A percentile compares a stretch with the other conserved stretches of the same genome.
Conservation (phyloP, 1,139 yeast species). For the Suhomyces ambrosiae region DNA sequence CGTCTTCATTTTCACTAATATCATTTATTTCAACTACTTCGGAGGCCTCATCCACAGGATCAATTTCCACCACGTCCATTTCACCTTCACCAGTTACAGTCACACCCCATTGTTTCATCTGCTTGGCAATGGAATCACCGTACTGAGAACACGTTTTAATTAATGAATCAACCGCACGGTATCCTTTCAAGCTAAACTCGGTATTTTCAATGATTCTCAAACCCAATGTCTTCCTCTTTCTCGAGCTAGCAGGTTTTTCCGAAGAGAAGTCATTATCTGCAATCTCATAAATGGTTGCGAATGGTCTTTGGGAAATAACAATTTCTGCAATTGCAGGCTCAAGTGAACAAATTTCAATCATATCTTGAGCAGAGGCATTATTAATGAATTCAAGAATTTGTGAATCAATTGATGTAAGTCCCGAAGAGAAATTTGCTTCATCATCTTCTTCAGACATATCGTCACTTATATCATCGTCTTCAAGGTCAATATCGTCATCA, state of each 20-base stretch:
- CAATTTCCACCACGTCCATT: conserved; percentile 54
- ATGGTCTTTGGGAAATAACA: conserved; percentile 71
- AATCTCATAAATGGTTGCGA: conserved; percentile 54
- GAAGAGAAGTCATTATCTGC: conserved; percentile 43
- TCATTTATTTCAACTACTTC: conserved; percentile 28
- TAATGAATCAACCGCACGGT: conserved; percentile 89
- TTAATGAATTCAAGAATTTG: conserved; percentile 79
- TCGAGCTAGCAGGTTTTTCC: conserved; percentile 26
- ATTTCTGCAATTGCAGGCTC: conserved; percentile 66
- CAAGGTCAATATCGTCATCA: conserved; percentile 46
- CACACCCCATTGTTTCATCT: conserved; percentile 88
- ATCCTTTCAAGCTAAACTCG: conserved; percentile 74
- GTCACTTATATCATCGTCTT: conserved; percentile 42
- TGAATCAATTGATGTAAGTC: conserved; percentile 57
- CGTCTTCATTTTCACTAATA: conserved; percentile 26
- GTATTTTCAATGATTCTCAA: conserved; percentile 75
- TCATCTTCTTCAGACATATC: conserved; percentile 45
- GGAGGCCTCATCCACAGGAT: conserved; percentile 15
- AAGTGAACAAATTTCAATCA: conserved; percentile 78
- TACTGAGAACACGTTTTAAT: conserved; percentile 80
- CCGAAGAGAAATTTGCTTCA: conserved; percentile 35
- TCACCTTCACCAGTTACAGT: conserved; percentile 65
- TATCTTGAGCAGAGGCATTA: conserved; percentile 70
- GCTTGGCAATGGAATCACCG: conserved; percentile 69
- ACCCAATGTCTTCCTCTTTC: conserved; percentile 61